Evolutionary conservation across 371 early-diverging fungal genomes (phyloP).

Genomic region (Conidiobolus incongruus): DNA sequence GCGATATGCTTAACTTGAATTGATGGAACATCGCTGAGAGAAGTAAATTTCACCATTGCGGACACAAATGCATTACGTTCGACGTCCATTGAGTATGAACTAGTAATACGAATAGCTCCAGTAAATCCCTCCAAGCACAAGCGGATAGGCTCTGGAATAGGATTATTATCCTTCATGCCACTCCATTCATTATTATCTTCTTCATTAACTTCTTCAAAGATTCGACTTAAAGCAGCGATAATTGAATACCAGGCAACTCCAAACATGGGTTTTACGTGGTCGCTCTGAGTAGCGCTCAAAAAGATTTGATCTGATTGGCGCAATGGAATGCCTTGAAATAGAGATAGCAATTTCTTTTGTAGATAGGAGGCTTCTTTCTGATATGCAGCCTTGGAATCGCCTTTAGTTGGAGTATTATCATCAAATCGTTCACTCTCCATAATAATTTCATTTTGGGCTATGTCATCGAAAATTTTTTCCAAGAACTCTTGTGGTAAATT

Average conservation of each 20-base stretch:
- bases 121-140: conserved; percentile 63
- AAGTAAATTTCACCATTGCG: conserved; percentile 68
- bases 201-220: conserved; percentile 70
- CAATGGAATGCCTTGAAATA: conserved; percentile 1
- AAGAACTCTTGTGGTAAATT: conserved; percentile 49
- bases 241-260: conserved; percentile 76
- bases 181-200: conserved; percentile 17
- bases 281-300: conserved; percentile 49
- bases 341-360: conserved; percentile 2
- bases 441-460: conserved; percentile 65
- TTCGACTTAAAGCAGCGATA: conserved; percentile 61
- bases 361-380: conserved; percentile 2
- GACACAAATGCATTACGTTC: conserved; percentile 79
- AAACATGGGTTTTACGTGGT: conserved; percentile 89
- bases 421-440: conserved; percentile 44
- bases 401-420: not conserved
- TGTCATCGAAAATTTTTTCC: conserved; percentile 57
- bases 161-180: not conserved
- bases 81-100: conserved; percentile 66
- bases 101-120: conserved; percentile 49
- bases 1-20: conserved; percentile 72
- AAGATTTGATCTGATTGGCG: conserved; percentile 8
- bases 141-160: conserved; percentile 7
- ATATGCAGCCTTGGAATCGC: not conserved
- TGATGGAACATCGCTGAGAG: conserved; percentile 50